Evolutionary conservation across 2,329 filamentous ascomycete genomes (phyloP).

Genomic region (Alternaria triticimaculans): DNA sequence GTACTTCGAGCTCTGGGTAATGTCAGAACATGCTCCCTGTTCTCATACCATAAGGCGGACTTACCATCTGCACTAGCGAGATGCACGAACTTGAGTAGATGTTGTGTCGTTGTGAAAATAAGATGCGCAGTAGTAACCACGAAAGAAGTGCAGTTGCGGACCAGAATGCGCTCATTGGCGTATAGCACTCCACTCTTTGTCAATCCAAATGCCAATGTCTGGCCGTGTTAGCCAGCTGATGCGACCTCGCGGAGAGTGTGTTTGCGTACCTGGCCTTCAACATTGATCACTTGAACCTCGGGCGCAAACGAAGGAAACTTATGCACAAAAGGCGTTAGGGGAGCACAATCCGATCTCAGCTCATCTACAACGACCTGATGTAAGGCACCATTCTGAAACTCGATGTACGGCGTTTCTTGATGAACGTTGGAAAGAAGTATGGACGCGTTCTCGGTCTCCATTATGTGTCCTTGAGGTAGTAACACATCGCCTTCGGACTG

Average conservation of each 20-base stretch:
- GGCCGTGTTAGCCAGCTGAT: constrained; percentile 19
- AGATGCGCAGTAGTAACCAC: constrained; percentile 80
- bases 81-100: constrained; percentile 94
- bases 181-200: constrained; percentile 80
- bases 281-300: constrained; percentile 28
- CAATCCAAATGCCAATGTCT: constrained; percentile 67
- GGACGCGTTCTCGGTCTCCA: constrained; percentile 31
- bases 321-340: constrained; percentile 22
- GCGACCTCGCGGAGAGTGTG: background rate
- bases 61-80: constrained; percentile 69
- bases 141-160: constrained; percentile 92
- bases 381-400: constrained; percentile 33
- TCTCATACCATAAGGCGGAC: constrained; percentile 5
- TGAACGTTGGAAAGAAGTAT: constrained; percentile 33
- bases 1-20: constrained; percentile 75
- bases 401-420: constrained; percentile 26
- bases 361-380: constrained; percentile 22
- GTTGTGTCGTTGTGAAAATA: constrained; percentile 89
- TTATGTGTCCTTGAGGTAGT: constrained; percentile 28
- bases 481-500: constrained; percentile 27
- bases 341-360: constrained; percentile 15
- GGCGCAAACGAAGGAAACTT: constrained; percentile 38
- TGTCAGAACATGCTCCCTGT: constrained; percentile 2
- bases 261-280: constrained; percentile 35
- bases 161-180: constrained; percentile 74